Conservation (phyloP, 148 eudicot species). For the Oxyria digyna region DNA sequence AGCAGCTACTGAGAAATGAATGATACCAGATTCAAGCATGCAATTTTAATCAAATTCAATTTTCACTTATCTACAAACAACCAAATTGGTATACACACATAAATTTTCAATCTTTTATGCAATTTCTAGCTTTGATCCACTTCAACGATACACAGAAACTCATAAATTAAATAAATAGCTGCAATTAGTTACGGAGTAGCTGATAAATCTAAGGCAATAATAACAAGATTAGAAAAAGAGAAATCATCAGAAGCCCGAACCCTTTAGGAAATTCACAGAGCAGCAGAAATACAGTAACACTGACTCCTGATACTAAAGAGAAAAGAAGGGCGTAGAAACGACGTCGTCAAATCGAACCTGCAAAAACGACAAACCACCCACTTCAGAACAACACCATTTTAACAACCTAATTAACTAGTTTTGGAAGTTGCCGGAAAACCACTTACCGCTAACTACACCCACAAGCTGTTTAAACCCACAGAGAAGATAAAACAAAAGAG, state of each 20-base stretch:
- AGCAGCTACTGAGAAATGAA: background rate
- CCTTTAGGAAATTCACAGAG: background rate
- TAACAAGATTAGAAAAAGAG: background rate
- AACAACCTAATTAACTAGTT: background rate
- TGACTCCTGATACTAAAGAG: background rate
- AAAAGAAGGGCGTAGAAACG: background rate
- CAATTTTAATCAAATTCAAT: background rate
- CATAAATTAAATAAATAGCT: background rate
- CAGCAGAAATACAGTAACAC: background rate
- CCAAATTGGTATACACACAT: background rate
- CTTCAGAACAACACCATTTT: background rate
- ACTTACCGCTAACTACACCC: background rate
- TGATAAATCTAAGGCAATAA: background rate
- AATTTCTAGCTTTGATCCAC: background rate
- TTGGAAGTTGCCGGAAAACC: slow-evolving; percentile 6
- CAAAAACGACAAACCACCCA: slow-evolving; percentile 6
- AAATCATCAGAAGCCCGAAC: background rate
- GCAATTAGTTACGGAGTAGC: background rate
- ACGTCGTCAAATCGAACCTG: slow-evolving; percentile 12
- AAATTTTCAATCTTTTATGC: background rate
- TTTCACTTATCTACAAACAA: background rate
- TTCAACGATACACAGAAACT: background rate
- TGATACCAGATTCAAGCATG: background rate
- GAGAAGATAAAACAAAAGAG: background rate
- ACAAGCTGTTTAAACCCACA: background rate